Conservation (phyloP, 441 rosid genomes). For the Erodium texanum region DNA sequence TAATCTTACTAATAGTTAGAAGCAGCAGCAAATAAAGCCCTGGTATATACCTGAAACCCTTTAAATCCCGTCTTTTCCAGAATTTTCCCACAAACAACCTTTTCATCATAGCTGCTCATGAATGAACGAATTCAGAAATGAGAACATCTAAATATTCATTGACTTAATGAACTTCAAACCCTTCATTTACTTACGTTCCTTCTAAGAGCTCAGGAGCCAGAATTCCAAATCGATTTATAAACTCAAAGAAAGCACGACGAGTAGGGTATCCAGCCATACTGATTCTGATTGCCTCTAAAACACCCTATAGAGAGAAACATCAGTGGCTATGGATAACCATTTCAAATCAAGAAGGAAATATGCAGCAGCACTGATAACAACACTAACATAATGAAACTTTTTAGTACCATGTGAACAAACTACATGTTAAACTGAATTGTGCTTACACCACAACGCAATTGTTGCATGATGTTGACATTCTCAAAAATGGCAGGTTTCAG, state of each 20-base stretch:
- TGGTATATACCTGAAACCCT: constrained; percentile 75
- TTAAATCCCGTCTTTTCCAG: constrained; percentile 71
- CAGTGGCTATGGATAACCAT: constrained; percentile 8
- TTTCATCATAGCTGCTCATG: constrained; percentile 71
- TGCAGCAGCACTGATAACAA: neutral
- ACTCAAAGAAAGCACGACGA: constrained; percentile 87
- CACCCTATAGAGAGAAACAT: constrained; percentile 58
- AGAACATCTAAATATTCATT: constrained; percentile 14
- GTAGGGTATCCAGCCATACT: constrained; percentile 99
- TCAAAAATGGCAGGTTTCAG: constrained; percentile 93
- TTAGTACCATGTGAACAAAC: constrained; percentile 1
- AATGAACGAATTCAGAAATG: constrained; percentile 18
- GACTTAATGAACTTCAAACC: constrained; percentile 15
- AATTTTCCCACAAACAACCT: constrained; percentile 58
- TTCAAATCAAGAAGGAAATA: neutral
- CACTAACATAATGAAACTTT: neutral
- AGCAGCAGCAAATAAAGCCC: constrained; percentile 13
- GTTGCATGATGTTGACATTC: constrained; percentile 95
- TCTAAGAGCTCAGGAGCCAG: constrained; percentile 61
- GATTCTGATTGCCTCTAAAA: constrained; percentile 95
- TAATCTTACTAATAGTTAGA: neutral
- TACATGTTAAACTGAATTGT: constrained; percentile 14
- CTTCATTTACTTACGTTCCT: constrained; percentile 59
- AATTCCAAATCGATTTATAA: constrained; percentile 80
- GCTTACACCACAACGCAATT: constrained; percentile 94